Conservation (phyloP, 768 basidiomycete species). For the Hygrophorus pudorinus region DNA sequence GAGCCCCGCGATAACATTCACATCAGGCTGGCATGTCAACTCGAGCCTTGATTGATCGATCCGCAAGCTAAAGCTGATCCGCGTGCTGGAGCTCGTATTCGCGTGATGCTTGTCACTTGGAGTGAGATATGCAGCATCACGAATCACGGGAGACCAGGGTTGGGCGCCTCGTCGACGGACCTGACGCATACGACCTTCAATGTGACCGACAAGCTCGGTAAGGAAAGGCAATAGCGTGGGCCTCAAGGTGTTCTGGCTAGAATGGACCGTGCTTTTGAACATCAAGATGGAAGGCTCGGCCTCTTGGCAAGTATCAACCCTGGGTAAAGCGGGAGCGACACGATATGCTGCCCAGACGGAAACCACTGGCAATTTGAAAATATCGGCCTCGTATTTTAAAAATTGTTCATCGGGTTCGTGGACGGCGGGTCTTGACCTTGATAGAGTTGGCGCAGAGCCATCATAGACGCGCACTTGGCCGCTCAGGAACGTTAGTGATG, state of each 20-base stretch:
- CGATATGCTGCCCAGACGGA: slow-evolving; percentile 81
- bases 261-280: slow-evolving; percentile 84
- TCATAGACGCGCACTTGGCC: slow-evolving; percentile 75
- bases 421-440: slow-evolving; percentile 25
- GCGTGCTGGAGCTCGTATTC: slow-evolving; percentile 39
- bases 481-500: slow-evolving; percentile 69
- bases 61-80: slow-evolving; percentile 78
- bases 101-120: not conserved
- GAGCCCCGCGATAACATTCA: slow-evolving; percentile 82
- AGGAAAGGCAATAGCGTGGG: slow-evolving; percentile 83
- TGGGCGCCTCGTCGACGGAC: slow-evolving; percentile 20
- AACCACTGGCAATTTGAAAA: slow-evolving; percentile 64
- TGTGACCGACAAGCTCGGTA: slow-evolving; percentile 56
- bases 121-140: not conserved
- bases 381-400: slow-evolving; percentile 45
- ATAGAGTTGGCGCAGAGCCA: slow-evolving; percentile 28
- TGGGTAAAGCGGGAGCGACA: slow-evolving; percentile 37
- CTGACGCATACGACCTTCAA: slow-evolving; percentile 64
- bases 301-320: slow-evolving; percentile 17
- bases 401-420: slow-evolving; percentile 44
- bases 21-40: slow-evolving; percentile 83
- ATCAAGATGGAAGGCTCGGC: slow-evolving; percentile 52
- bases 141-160: not conserved
- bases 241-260: slow-evolving; percentile 75
- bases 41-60: slow-evolving; percentile 86